Conservation (phyloP, 139 green algal species). For the Eudorina sp. region DNA sequence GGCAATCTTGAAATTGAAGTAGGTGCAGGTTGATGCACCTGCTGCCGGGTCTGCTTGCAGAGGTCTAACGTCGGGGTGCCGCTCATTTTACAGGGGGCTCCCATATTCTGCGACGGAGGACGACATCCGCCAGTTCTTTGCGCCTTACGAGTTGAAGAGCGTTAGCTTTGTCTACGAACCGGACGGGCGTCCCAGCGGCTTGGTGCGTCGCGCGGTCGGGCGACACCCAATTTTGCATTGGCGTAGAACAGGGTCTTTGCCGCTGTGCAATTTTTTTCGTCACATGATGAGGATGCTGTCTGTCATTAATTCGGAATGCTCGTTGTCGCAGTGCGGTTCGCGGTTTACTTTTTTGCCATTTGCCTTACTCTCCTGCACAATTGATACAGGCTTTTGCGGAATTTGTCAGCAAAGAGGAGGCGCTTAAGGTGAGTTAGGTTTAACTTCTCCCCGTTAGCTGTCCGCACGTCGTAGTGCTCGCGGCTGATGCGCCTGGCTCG, state of each 20-base stretch:
- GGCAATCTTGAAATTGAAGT: conserved; percentile 46
- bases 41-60: not conserved
- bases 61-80: not conserved
- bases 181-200: conserved; percentile 68
- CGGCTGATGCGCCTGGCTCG: not conserved
- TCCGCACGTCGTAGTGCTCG: not conserved
- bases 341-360: not conserved
- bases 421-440: conserved; percentile 52
- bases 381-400: conserved; percentile 68
- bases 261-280: not conserved
- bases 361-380: not conserved
- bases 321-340: not conserved
- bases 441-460: not conserved
- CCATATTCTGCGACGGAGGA: conserved; percentile 63
- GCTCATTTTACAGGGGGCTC: conserved; percentile 32
- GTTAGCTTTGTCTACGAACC: conserved; percentile 73
- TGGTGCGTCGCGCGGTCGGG: conserved; percentile 57
- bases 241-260: not conserved
- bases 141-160: conserved; percentile 57
- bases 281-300: not conserved
- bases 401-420: conserved; percentile 69
- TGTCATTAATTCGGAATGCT: not conserved
- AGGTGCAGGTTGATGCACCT: not conserved
- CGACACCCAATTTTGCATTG: too few relatives aligned
- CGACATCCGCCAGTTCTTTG: conserved; percentile 72